Base-by-base conservation (phyloP, 2,329 filamentous ascomycete species). In the Pestalotiopsis sp. region DNA sequence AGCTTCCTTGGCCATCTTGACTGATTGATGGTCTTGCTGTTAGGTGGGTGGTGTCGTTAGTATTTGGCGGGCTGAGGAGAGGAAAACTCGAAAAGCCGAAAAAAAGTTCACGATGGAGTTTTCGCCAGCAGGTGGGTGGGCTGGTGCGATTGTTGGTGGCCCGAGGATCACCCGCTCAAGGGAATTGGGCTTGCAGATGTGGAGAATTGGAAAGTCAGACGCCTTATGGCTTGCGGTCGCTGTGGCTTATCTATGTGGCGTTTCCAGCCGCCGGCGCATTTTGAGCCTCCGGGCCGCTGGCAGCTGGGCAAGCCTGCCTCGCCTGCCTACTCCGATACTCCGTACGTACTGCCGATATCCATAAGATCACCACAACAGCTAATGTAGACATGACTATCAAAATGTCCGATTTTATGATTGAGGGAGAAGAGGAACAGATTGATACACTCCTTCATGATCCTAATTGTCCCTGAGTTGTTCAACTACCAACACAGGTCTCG, bases 1-100 rank as follows among this genome's bases (percentile, higher is more conserved):
- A 71, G 83, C 80, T 82, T 89, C 87, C 81, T 86, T 87, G 77
- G 86, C 87, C 87, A 89, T 90, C 71, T 67, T 70, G 64, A 68
- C 65, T 57, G 68, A 69, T 71, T 69, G 67, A 64, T 67, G 67
- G 59, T 38, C 66, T 22, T 79, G 77, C 76, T 81, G 71, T 69
- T 73, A 68, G 70, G 70, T 69, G 71, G 30, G 69, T 72, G 65
- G 69, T 68, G 74, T 71, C 74, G 74, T 73, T 75, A 74, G 69
- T 66, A 70, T 58, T 66, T 71, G 68, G 68, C 69, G 68, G 68
- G 39, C 70, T 65, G 70, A 64, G 59, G 66, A 67, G 56, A 44
- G 40, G 52, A 65, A 56, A 67, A 22, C 14, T 48, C 62, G 30
- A 35, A 26, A 62, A 26, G 24, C 30, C 59, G 40, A 40, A 64